phyloP scores from a whole-genome alignment of 148 eudicot genomes.

The Simmondsia chinensis region DNA sequence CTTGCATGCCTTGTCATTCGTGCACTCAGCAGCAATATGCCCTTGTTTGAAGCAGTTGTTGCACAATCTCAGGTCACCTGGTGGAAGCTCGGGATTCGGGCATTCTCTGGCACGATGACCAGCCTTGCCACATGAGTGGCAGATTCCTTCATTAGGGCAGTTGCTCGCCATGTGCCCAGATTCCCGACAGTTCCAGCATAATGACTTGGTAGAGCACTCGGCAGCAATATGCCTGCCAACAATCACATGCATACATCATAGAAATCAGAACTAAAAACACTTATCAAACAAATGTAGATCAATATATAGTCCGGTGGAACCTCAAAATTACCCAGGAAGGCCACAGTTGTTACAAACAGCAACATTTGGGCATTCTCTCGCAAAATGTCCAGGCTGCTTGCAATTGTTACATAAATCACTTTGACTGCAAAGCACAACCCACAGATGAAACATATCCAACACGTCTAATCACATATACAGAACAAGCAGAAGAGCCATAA shows the following conservation, averaged over 20 bases:
- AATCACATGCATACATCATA: too few species aligned
- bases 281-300: too few species aligned
- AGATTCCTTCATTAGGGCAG: constrained; percentile 68
- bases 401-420: constrained; percentile 18
- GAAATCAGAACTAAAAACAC: too few species aligned
- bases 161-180: constrained; percentile 71
- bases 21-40: constrained; percentile 55
- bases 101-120: constrained; percentile 72
- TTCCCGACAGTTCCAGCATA: constrained; percentile 70
- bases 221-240: constrained; percentile 78
- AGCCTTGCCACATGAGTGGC: constrained; percentile 73
- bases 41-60: constrained; percentile 77
- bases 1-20: constrained; percentile 73
- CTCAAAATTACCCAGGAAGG: constrained; percentile 20
- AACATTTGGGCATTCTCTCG: constrained; percentile 24
- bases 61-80: constrained; percentile 68
- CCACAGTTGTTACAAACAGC: constrained; percentile 24
- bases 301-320: too few species aligned
- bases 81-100: constrained; percentile 46
- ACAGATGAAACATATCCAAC: too few species aligned
- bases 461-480: too few species aligned
- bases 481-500: too few species aligned
- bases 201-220: constrained; percentile 56
- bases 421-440: too few species aligned
- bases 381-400: constrained; percentile 22